Conservation (phyloP, 208 protist genomes). For the Trypanosoma rangeli region DNA sequence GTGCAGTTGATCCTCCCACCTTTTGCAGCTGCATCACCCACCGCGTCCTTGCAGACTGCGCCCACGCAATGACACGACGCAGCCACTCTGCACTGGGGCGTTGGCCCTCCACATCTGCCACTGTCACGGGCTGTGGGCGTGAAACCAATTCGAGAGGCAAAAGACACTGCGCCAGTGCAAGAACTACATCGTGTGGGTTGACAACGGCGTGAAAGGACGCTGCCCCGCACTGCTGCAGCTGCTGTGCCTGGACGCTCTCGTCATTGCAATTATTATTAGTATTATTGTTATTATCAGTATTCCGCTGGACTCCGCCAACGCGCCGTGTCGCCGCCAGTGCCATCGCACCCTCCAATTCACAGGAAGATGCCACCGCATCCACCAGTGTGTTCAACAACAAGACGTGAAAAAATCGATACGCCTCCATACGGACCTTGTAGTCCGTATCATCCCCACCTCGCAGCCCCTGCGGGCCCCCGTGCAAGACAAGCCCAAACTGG, state of each 20-base stretch:
- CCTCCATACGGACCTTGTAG: constrained; percentile 15
- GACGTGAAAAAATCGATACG: constrained; percentile 44
- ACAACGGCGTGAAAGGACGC: constrained; percentile 59
- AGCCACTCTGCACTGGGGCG: constrained; percentile 31
- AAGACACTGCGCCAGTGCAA: constrained; percentile 52
- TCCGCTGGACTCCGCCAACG: constrained; percentile 27
- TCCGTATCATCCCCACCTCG: constrained; percentile 21
- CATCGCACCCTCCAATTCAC: constrained; percentile 61
- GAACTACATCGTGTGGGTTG: constrained; percentile 52
- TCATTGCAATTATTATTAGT: constrained; percentile 4
- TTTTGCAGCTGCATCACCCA: constrained; percentile 24
- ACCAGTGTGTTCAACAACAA: constrained; percentile 56
- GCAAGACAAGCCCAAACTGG: constrained; percentile 54
- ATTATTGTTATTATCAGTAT: constrained; percentile 13
- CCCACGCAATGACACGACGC: constrained; percentile 26
- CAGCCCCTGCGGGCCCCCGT: constrained; percentile 29
- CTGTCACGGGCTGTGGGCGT: background rate
- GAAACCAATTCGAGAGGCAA: constrained; percentile 29
- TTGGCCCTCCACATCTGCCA: constrained; percentile 10
- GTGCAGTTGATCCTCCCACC: background rate
- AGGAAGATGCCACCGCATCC: constrained; percentile 49
- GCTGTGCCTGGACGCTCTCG: constrained; percentile 2
- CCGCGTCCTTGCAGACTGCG: constrained; percentile 26
- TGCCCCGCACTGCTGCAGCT: constrained; percentile 39
- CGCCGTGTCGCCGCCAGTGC: constrained; percentile 59